These are phyloP conservation scores for Gossypium davidsonii DNA, from an alignment of 441 rosid species.

Conservation along the genomic window DNA sequence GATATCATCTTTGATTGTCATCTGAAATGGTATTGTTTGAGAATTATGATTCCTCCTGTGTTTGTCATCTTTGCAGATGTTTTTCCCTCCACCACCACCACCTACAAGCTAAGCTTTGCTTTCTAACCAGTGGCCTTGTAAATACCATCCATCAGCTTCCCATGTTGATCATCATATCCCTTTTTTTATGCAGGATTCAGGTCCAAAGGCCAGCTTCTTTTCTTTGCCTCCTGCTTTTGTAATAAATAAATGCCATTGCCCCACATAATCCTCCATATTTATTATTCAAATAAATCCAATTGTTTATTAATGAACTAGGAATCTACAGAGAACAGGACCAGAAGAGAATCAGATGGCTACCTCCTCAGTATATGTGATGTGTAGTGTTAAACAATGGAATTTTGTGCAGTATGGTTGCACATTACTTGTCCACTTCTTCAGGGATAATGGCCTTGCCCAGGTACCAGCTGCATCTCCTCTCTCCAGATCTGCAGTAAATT, in stretches of 20 bases:
- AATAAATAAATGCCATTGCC: no score
- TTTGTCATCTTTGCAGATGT: no score
- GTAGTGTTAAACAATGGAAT: background rate
- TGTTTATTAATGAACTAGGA: background rate
- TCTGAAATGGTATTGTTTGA: no score
- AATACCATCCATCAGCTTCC: background rate
- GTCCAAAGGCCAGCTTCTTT: background rate
- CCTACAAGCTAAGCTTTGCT: no score
- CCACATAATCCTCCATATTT: no score
- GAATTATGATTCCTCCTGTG: no score
- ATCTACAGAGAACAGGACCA: background rate
- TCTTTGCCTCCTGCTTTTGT: slow-evolving; percentile 9
- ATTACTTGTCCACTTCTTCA: slow-evolving; percentile 54
- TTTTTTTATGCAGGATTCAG: background rate
- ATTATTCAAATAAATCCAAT: no score
- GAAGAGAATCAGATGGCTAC: slow-evolving; percentile 10
- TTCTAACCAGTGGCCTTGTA: background rate
- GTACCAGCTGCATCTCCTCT: slow-evolving; percentile 89
- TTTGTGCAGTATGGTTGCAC: background rate
- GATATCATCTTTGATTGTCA: no score
- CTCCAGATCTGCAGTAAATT: slow-evolving; percentile 69
- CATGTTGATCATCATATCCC: background rate
- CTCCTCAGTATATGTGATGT: background rate
- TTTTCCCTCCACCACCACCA: no score
- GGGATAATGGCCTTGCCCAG: slow-evolving; percentile 57